These are phyloP conservation scores for Fragaria ananassa DNA, from an alignment of 306 rosid genomes.

Conservation along the genomic window DNA sequence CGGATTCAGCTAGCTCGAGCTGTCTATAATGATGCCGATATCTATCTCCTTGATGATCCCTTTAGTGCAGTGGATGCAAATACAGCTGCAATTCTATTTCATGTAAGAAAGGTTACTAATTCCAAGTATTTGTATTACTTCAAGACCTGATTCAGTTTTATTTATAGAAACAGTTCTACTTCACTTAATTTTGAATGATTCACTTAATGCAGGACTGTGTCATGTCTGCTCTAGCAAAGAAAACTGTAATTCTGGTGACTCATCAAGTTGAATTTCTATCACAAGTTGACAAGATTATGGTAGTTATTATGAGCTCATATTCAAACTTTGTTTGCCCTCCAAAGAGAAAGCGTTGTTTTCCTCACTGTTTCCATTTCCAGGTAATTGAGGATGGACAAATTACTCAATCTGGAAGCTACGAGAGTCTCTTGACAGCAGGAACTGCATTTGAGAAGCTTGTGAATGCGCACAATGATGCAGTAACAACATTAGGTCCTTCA, in stretches of 20 bases:
- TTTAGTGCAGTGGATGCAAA: conserved; percentile 85
- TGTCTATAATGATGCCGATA: conserved; percentile 68
- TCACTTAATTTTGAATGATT: not conserved
- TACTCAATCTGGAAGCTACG: conserved; percentile 65
- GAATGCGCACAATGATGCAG: conserved; percentile 60
- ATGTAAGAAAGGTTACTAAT: conserved; percentile 35
- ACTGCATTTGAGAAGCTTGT: conserved; percentile 77
- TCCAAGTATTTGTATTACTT: not conserved
- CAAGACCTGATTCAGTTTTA: no score
- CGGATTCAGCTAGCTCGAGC: conserved; percentile 86
- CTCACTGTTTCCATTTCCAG: conserved; percentile 31
- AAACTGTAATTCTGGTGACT: conserved; percentile 72
- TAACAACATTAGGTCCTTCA: conserved; percentile 30
- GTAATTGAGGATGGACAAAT: conserved; percentile 61
- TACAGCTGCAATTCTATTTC: conserved; percentile 60
- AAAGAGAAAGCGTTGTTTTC: no score
- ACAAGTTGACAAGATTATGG: conserved; percentile 62
- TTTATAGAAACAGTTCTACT: not conserved
- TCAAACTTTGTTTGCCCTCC: not conserved
- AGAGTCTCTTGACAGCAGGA: conserved; percentile 56
- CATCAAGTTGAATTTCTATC: conserved; percentile 86
- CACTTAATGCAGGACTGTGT: conserved; percentile 56
- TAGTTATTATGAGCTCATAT: conserved; percentile 8
- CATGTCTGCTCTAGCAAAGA: conserved; percentile 51
- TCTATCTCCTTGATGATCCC: conserved; percentile 75